These are phyloP conservation scores for Pleodorina starrii DNA, from an alignment of 139 green algal genomes.

Conservation along the genomic window DNA sequence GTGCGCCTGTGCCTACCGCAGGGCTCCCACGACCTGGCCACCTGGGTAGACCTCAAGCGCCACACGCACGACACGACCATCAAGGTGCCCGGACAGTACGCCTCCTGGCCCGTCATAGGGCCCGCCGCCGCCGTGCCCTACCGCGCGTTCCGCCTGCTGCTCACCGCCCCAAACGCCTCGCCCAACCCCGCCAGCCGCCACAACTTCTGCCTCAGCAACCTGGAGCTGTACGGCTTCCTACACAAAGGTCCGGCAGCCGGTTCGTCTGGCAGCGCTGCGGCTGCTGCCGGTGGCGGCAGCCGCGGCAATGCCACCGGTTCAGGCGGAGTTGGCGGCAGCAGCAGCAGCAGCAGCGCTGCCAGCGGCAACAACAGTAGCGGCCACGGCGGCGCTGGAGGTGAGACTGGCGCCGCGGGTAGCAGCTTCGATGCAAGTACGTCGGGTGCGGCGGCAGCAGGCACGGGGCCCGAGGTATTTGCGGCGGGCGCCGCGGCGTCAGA, in stretches of 20 bases:
- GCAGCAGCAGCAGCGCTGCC: neutral
- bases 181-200: constrained; percentile 49
- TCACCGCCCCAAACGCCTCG: constrained; percentile 61
- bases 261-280: neutral
- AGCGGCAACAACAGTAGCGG: neutral
- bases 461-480: too few relatives aligned
- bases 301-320: neutral
- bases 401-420: too few relatives aligned
- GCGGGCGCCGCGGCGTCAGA: too few relatives aligned
- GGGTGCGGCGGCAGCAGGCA: too few relatives aligned
- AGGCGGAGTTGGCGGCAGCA: neutral
- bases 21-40: constrained; percentile 78
- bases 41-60: constrained; percentile 77
- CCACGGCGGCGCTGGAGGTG: too few relatives aligned
- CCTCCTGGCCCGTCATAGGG: constrained; percentile 84
- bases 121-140: constrained; percentile 75
- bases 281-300: neutral
- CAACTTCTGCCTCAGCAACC: constrained; percentile 76
- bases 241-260: neutral
- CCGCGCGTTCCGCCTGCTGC: constrained; percentile 83
- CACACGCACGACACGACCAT: constrained; percentile 80
- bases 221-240: constrained; percentile 91
- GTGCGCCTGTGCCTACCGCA: too few relatives aligned
- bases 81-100: constrained; percentile 80
- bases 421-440: too few relatives aligned